phyloP scores from a whole-genome alignment of 192 early-diverging fungal species.

The Borealophlyctis nickersoniae region DNA sequence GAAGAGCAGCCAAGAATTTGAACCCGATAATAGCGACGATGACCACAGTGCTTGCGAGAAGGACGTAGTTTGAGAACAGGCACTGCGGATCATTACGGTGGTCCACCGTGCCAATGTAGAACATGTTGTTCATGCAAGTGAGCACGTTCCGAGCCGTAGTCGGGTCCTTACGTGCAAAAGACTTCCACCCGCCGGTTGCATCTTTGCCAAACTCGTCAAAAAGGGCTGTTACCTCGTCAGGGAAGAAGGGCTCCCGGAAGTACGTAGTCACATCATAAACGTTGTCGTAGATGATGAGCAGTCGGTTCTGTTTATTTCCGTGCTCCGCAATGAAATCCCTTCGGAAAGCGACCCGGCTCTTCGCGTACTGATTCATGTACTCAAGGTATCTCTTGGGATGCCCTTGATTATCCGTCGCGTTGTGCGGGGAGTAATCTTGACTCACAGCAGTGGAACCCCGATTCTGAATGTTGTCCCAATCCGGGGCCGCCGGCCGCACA shows the following conservation, averaged over 20 bases:
- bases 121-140: conserved; percentile 75
- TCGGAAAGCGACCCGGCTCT: conserved; percentile 41
- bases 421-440: conserved; percentile 21
- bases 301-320: conserved; percentile 22
- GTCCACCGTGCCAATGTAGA: conserved; percentile 77
- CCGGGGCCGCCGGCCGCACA: conserved; percentile 13
- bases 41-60: conserved; percentile 75
- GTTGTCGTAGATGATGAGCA: conserved; percentile 52
- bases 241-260: conserved; percentile 34
- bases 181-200: conserved; percentile 32
- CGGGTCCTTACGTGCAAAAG: conserved; percentile 13
- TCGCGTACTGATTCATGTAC: conserved; percentile 53
- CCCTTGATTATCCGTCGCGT: conserved; percentile 16
- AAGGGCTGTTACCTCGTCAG: conserved; percentile 21
- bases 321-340: conserved; percentile 22
- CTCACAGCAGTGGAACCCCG: conserved; percentile 10
- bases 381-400: conserved; percentile 30
- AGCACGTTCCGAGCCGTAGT: conserved; percentile 22
- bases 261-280: conserved; percentile 53
- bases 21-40: conserved; percentile 83
- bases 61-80: conserved; percentile 80
- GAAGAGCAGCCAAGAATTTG: conserved; percentile 94
- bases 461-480: conserved; percentile 42
- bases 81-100: conserved; percentile 74
- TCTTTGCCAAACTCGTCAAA: conserved; percentile 42